Base-by-base conservation (phyloP, 2,329 filamentous ascomycete genomes). In the Penicillium palitans region DNA sequence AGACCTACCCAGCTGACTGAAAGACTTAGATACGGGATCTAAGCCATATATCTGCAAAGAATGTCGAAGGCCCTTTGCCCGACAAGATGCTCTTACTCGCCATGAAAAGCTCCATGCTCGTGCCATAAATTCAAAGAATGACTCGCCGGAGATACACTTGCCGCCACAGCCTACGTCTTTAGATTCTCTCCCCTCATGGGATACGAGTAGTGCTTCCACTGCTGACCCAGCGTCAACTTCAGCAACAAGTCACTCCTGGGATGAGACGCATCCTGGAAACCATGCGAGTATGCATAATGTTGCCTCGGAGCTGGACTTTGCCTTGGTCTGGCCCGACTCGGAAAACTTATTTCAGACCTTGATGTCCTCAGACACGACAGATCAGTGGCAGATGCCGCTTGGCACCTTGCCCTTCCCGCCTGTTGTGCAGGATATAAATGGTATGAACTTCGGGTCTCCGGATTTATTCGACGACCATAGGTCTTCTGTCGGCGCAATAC, bases 281-380 rank as follows among this genome's bases (percentile, higher is more conserved):
- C 63, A 66, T 45, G 37, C 61, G 7, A 60, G 54, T 3, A 58
- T 72, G 55, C 65, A 73, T 4, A 61, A 69, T 59, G 57, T 62
- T 24, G 58, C 66, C 1, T 62, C 67, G 5, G 75, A 77, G 29
- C 57, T 76, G 6, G 76, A 79, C 55, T 78, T 77, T 49, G 68
- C 74, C 15, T 63, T 80, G 21, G 74, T 79, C 46, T 80, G 78
- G 78, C 78, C 77, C 12, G 77, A 80, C 59, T 77, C 78, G 2
- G 77, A 79, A 58, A 70, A 76, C 57, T 58, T 79, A 25, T 78
- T 79, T 40, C 77, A 79, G 57, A 77, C 70, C 61, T 68, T 80
- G 49, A 76, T 79, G 69, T 74, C 74, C n/a, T 69, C 71, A 0
- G 76, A 78, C 46, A 66, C 67, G 8, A 65, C 70, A 3, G 73